Evolutionary conservation across 2,329 filamentous ascomycete species (phyloP), one percentile per base, ranked within the genome.

Genomic region (Ambrosiella xylebori): DNA sequence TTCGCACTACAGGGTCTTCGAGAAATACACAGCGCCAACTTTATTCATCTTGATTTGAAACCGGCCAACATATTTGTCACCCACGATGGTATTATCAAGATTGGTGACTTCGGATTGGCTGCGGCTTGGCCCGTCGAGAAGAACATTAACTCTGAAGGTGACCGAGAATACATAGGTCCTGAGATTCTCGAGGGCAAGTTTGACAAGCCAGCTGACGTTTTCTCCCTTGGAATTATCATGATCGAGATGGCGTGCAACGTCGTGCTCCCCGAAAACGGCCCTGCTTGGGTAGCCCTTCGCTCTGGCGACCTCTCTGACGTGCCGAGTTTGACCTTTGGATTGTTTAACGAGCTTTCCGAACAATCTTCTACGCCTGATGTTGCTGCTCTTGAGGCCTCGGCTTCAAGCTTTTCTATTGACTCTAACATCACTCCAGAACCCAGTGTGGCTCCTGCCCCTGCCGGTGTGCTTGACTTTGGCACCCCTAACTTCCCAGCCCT

Each of bases 211-310:
- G 86, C 89, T 40, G 93, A 98, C 69, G 80, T 98, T 55, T 98
- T 96, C 69, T 88, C 93, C 9, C 80, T 98, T 37, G 93, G 93
- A 56, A 80, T 97, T 65, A 95, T 97, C 69, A 86, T 95, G 68
- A 81, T 96, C 54, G 93, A 98, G 72, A 93, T 90, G 65, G 91
- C 89, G 35, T 89, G 86, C 62, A 98, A 98, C 66, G 89, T 95
- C 55, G 84, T 88, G 62, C 82, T 98, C 36, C 93, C 93, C 0
- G 89, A 96, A 66, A 95, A 97, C 63, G 93, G 93, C 51, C 79
- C 83, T 13, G 87, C 85, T 13, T 98, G 93, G 93, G 83, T 91
- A 65, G 88, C 88, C 53, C 78, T 98, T 52, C 82, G 93, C 54
- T 86, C 86, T 58, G 91, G 89, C 40, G 90, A 97, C 67, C 83